Conservation (phyloP, 176 grass and related monocot species). For the Calamus simplicifolius region DNA sequence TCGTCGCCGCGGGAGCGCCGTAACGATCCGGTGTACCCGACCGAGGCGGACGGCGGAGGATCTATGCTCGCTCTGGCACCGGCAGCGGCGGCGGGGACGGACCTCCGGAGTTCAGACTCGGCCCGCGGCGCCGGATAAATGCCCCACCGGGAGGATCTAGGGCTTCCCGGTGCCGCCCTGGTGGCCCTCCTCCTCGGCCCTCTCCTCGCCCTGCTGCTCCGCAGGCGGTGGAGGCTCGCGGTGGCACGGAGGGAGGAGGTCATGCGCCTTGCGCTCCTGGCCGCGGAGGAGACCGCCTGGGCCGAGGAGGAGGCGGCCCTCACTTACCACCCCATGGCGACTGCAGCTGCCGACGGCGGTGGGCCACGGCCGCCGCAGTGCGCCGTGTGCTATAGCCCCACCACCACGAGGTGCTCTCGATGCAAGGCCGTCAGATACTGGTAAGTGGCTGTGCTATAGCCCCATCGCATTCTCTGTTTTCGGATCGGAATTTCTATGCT, state of each 20-base stretch:
- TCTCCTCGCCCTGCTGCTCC: not conserved
- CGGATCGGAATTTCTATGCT: too few relatives aligned
- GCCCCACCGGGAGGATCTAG: not conserved
- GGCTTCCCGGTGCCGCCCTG: not conserved
- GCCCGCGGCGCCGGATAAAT: too few relatives aligned
- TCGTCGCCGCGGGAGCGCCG: too few relatives aligned
- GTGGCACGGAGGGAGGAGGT: slow-evolving; percentile 15
- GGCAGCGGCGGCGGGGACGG: too few relatives aligned
- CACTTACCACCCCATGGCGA: not conserved
- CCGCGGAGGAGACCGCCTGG: slow-evolving; percentile 3
- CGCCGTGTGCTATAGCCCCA: slow-evolving; percentile 12
- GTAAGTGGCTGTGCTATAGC: not conserved
- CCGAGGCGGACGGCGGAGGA: too few relatives aligned
- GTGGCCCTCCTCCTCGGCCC: slow-evolving; percentile 6
- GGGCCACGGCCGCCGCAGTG: not conserved
- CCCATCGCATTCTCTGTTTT: too few relatives aligned
- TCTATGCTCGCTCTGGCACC: too few relatives aligned
- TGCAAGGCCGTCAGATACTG: slow-evolving; percentile 27
- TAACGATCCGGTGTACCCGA: too few relatives aligned
- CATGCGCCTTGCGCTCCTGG: slow-evolving; percentile 20
- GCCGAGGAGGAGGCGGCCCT: not conserved
- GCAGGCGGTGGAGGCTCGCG: slow-evolving; percentile 17
- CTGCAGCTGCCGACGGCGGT: not conserved
- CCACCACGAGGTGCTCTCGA: slow-evolving; percentile 19
- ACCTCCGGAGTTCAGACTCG: too few relatives aligned